Conservation (phyloP, 306 rosid species). For the Alnus rubra region DNA sequence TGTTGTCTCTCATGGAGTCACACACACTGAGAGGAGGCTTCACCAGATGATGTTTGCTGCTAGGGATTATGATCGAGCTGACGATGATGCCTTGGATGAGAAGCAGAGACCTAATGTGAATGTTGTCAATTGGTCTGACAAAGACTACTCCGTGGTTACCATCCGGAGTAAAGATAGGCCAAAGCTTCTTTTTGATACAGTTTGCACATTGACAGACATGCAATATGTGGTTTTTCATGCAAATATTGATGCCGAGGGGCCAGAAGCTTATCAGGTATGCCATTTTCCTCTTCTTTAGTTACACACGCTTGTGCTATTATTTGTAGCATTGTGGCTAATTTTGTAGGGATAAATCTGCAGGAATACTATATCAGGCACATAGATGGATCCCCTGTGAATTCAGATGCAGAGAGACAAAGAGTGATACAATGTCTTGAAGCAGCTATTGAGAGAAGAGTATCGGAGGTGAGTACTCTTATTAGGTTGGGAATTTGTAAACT, state of each 20-base stretch:
- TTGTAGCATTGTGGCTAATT: constrained; percentile 30
- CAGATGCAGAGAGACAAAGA: constrained; percentile 95
- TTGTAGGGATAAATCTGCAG: constrained; percentile 45
- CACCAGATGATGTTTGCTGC: constrained; percentile 99
- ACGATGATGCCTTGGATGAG: constrained; percentile 48
- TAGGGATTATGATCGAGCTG: constrained; percentile 72
- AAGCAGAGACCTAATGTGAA: constrained; percentile 78
- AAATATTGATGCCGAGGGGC: constrained; percentile 78
- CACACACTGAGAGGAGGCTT: constrained; percentile 86
- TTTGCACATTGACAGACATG: constrained; percentile 97
- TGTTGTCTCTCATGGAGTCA: constrained; percentile 62
- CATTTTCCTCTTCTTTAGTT: constrained; percentile 15
- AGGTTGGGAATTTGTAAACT: constrained; percentile 11
- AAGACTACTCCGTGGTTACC: constrained; percentile 83
- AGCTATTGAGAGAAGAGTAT: constrained; percentile 91
- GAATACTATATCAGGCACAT: constrained; percentile 88
- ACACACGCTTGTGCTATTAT: not conserved
- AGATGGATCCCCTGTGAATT: constrained; percentile 95
- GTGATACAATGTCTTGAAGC: constrained; percentile 95
- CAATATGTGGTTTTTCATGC: constrained; percentile 94
- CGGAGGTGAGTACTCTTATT: constrained; percentile 53
- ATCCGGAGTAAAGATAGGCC: constrained; percentile 82
- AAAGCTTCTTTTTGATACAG: constrained; percentile 88
- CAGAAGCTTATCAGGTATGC: constrained; percentile 84
- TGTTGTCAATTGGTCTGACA: constrained; percentile 82